phyloP scores from a whole-genome alignment of 306 rosid genomes.

The Sophora flavescens region DNA sequence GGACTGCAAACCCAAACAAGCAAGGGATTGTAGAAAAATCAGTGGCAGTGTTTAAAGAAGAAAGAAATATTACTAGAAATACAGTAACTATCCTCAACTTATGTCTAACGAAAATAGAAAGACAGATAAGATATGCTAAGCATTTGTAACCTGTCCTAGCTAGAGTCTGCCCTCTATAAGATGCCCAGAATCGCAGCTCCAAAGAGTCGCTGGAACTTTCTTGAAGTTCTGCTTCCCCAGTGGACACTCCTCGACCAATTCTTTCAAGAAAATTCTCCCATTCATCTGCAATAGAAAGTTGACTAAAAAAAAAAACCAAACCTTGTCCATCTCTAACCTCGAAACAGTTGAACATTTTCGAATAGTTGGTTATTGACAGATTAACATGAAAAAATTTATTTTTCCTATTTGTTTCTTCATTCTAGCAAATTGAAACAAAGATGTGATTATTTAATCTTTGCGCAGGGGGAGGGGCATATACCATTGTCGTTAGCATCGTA shows the following conservation, averaged over 20 bases:
- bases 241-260: constrained; percentile 76
- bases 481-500: too few species aligned
- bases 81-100: constrained; percentile 17
- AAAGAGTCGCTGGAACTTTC: constrained; percentile 74
- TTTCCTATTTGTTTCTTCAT: not conserved
- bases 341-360: constrained; percentile 5
- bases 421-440: constrained; percentile 4
- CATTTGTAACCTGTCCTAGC: constrained; percentile 88
- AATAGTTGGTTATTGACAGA: constrained; percentile 20
- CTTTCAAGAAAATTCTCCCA: constrained; percentile 95
- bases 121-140: constrained; percentile 5
- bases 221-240: constrained; percentile 82
- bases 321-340: not conserved
- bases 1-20: constrained; percentile 69
- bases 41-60: constrained; percentile 1
- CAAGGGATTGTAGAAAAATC: constrained; percentile 19
- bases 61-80: constrained; percentile 16
- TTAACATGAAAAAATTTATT: constrained; percentile 7
- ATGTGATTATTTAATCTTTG: too few species aligned
- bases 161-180: constrained; percentile 96
- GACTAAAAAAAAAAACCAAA: constrained; percentile 14
- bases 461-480: too few species aligned
- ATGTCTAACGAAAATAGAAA: constrained; percentile 6
- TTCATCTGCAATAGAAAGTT: constrained; percentile 68
- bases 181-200: constrained; percentile 98